These are phyloP conservation scores for Aspergillus japonicus DNA, from an alignment of 2,329 filamentous ascomycete species.

Conservation along the genomic window DNA sequence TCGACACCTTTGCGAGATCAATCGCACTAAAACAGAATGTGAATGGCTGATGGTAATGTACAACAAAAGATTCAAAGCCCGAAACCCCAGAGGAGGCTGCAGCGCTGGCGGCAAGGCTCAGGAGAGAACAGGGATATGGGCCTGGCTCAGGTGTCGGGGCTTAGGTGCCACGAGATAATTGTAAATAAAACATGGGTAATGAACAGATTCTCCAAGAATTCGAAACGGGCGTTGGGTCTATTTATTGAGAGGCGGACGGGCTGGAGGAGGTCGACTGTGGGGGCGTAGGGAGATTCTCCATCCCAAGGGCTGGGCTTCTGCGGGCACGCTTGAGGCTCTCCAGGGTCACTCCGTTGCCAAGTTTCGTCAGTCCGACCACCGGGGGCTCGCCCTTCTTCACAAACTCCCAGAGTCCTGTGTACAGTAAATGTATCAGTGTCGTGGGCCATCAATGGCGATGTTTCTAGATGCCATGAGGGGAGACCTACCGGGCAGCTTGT, in stretches of 20 bases:
- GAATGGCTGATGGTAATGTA: conserved; percentile 43
- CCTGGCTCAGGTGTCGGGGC: conserved; percentile 56
- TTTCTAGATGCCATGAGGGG: conserved; percentile 7
- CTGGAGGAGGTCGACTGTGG: conserved; percentile 38
- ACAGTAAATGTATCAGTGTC: conserved; percentile 20
- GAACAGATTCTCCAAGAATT: conserved; percentile 5
- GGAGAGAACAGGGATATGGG: conserved; percentile 56
- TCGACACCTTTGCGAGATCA: conserved; percentile 14
- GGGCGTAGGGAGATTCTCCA: conserved; percentile 28
- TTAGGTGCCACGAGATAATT: conserved; percentile 29
- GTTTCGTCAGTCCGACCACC: conserved; percentile 87
- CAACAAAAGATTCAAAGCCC: conserved; percentile 34
- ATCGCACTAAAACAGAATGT: conserved; percentile 22
- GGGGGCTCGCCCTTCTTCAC: conserved; percentile 88
- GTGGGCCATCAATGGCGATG: not conserved
- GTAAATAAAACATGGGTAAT: conserved; percentile 12
- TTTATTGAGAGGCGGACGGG: conserved; percentile 38
- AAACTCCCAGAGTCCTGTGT: conserved; percentile 70
- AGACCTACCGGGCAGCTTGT: conserved; percentile 83
- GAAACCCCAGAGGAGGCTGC: conserved; percentile 40
- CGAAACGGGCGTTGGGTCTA: not conserved
- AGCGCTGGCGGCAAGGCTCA: conserved; percentile 37
- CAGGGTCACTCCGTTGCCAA: conserved; percentile 75
- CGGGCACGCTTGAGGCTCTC: conserved; percentile 81
- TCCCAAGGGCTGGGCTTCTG: conserved; percentile 56